These are phyloP conservation scores for Plasmodium malariae DNA, from an alignment of 169 alveolate species.

Conservation along the genomic window DNA sequence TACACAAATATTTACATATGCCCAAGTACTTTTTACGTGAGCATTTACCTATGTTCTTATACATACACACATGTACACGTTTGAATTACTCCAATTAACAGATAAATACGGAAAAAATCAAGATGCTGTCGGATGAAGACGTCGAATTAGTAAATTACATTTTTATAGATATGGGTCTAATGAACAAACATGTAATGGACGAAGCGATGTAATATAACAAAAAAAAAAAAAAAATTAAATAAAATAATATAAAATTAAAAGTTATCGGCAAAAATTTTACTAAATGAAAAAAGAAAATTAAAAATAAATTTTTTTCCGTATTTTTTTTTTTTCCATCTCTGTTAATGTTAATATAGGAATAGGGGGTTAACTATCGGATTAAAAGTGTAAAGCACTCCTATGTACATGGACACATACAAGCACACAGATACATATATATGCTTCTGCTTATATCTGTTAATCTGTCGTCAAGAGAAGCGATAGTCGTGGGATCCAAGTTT, in stretches of 20 bases:
- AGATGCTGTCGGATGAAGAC: constrained; percentile 62
- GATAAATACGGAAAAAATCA: constrained; percentile 45
- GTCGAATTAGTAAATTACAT: constrained; percentile 65
- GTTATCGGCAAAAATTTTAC: not conserved
- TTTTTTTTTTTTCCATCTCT: not conserved
- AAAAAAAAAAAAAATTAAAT: not conserved
- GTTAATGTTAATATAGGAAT: constrained; percentile 16
- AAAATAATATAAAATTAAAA: not conserved
- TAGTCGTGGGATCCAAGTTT: no score
- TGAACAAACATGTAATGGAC: constrained; percentile 46
- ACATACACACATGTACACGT: not conserved
- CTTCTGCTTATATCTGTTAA: no score
- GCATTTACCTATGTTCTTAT: not conserved
- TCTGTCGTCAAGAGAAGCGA: no score
- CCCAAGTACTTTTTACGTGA: not conserved
- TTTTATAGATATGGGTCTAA: constrained; percentile 75
- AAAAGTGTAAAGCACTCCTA: not conserved
- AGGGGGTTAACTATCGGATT: constrained; percentile 51
- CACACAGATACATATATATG: no score
- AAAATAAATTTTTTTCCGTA: not conserved
- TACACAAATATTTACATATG: not conserved
- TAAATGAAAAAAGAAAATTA: not conserved
- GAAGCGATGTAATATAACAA: constrained; percentile 58
- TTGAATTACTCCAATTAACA: not conserved
- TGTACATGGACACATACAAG: no score